Evolutionary conservation across 2,329 filamentous ascomycete genomes (phyloP), one percentile per base, ranked within the genome.

Genomic region (Tolypocladium ovalisporum): DNA sequence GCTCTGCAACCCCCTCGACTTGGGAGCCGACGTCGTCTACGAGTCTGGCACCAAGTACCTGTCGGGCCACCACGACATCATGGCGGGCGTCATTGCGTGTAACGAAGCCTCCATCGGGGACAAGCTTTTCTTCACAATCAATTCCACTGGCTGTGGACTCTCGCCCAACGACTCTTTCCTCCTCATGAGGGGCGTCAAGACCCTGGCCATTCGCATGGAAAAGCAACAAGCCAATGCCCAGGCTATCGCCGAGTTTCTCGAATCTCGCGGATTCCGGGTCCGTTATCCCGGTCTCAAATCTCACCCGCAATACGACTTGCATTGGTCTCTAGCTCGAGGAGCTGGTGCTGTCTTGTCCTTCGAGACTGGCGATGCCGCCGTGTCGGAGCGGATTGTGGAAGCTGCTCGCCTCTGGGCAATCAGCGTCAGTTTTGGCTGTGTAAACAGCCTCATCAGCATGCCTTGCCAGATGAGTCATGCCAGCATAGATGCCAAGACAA

Each of bases 381-480:
- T 97, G 36, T 95, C 89, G 5, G 90, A 97, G 76, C 84, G 92
- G 42, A 97, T 99, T 66, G 94, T 99, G 6, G 94, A 97, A 75
- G 89, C 89, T 35, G 89, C 94, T 2, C 85, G 89, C 62, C 78
- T 99, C 36, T 99, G 90, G 86, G 91, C 89, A 37, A 99, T 99
- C 65, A 95, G 89, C 63, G 94, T 99, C 59, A 96, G 90, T 68
- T 99, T 99, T 70, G 94, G 94, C 53, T 97, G 94, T 71, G 94
- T 99, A 63, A 99, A 99, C 77, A 96, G 90, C 70, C 77, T 99
- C 71, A 99, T 99, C 73, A 97, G 92, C 76, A 97, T 99, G 93
- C 93, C 94, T 10, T 99, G 94, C 76, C 91, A 93, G 67, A 99
- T 99, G 95, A 97, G 93, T 74, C 94, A 99, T 74, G 94, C 94